Evolutionary conservation across 2,329 filamentous ascomycete species (phyloP).

Genomic region (Diplocarpon mali): DNA sequence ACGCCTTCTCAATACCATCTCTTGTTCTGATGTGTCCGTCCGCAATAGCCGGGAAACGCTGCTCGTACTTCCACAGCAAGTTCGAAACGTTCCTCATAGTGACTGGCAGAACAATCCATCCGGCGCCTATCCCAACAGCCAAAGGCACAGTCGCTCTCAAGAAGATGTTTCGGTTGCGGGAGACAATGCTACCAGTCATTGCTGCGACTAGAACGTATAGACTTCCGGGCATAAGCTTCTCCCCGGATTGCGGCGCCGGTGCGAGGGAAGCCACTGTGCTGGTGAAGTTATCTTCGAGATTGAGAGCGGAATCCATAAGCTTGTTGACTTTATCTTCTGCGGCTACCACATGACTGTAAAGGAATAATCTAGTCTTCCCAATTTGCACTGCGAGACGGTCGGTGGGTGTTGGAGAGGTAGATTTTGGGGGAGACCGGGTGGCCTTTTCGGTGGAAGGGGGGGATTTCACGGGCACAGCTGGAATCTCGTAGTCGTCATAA

Average conservation of each 20-base stretch:
- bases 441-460: conserved; percentile 11
- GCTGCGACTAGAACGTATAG: conserved; percentile 89
- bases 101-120: conserved; percentile 74
- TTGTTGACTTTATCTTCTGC: conserved; percentile 77
- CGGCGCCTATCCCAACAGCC: conserved; percentile 70
- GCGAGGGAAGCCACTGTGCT: conserved; percentile 80
- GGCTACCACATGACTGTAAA: conserved; percentile 63
- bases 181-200: conserved; percentile 89
- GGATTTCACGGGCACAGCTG: conserved; percentile 24
- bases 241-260: conserved; percentile 72
- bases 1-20: conserved; percentile 56
- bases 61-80: conserved; percentile 85
- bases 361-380: conserved; percentile 64
- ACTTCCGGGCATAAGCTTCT: conserved; percentile 78
- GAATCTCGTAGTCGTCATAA: conserved; percentile 58
- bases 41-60: conserved; percentile 71
- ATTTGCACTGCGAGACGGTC: conserved; percentile 81
- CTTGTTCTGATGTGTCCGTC: conserved; percentile 68
- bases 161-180: conserved; percentile 76
- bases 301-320: conserved; percentile 68
- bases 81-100: conserved; percentile 85
- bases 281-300: conserved; percentile 83
- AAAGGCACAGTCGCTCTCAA: conserved; percentile 68
- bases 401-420: conserved; percentile 61
- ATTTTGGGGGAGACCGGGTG: conserved; percentile 23